Evolutionary conservation across 805 yeast genomes (phyloP).

Genomic region (Candida ascalaphidarum): DNA sequence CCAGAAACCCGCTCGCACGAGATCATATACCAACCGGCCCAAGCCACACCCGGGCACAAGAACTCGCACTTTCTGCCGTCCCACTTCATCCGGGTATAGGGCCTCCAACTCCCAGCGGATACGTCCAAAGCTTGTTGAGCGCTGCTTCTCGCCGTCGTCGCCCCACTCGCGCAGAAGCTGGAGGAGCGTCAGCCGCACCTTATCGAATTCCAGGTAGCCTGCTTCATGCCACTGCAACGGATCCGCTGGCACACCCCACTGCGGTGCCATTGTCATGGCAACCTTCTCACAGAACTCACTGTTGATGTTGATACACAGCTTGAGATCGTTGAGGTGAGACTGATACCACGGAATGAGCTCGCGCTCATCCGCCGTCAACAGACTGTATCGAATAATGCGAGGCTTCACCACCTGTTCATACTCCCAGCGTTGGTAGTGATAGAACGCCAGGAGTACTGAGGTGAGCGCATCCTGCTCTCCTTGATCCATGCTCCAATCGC

Average conservation of each 20-base stretch:
- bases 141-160: constrained; percentile 39
- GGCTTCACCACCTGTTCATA: constrained; percentile 24
- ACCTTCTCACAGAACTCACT: constrained; percentile 33
- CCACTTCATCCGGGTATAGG: constrained; percentile 25
- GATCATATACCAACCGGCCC: constrained; percentile 50
- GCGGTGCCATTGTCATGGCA: constrained; percentile 33
- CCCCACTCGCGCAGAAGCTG: constrained; percentile 62
- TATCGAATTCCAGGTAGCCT: constrained; percentile 39
- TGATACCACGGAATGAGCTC: constrained; percentile 43
- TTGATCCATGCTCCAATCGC: too few relatives aligned
- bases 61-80: constrained; percentile 32
- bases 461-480: constrained; percentile 31
- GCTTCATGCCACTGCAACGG: constrained; percentile 37
- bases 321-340: constrained; percentile 28
- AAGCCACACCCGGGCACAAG: constrained; percentile 61
- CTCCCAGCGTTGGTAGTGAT: constrained; percentile 24
- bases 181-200: constrained; percentile 46
- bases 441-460: constrained; percentile 25
- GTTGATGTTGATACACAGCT: constrained; percentile 37
- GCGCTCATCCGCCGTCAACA: constrained; percentile 33
- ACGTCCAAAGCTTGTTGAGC: constrained; percentile 29
- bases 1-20: constrained; percentile 46
- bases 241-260: constrained; percentile 40
- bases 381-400: constrained; percentile 13
- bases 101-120: constrained; percentile 26